These are phyloP conservation scores for Alternaria atra DNA, from an alignment of 2,329 filamentous ascomycete genomes.

Conservation along the genomic window DNA sequence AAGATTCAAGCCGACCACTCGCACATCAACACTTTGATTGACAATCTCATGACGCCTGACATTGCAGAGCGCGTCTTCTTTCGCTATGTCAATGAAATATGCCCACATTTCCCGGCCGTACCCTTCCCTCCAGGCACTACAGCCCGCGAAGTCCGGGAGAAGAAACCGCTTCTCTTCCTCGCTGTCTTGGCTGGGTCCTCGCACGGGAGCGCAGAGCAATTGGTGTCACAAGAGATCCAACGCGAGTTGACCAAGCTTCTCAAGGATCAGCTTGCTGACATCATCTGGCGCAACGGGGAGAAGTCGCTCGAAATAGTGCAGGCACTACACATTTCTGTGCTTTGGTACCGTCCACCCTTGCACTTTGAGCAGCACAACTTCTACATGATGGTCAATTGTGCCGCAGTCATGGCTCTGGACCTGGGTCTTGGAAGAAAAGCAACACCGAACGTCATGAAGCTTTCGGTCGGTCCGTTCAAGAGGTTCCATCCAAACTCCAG, in stretches of 20 bases:
- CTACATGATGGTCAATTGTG: conserved; percentile 85
- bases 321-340: conserved; percentile 75
- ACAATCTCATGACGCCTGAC: conserved; percentile 61
- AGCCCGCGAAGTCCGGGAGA: conserved; percentile 63
- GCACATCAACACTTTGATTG: conserved; percentile 51
- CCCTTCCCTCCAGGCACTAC: conserved; percentile 64
- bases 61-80: conserved; percentile 65
- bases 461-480: conserved; percentile 46
- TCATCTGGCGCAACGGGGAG: conserved; percentile 76
- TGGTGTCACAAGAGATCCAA: conserved; percentile 65
- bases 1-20: conserved; percentile 46
- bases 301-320: conserved; percentile 87
- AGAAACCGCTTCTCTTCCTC: conserved; percentile 68
- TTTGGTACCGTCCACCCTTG: conserved; percentile 87
- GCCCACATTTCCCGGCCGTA: conserved; percentile 65
- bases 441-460: conserved; percentile 51
- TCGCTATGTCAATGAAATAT: conserved; percentile 64
- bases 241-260: conserved; percentile 72
- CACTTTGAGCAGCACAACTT: conserved; percentile 88
- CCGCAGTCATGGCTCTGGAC: conserved; percentile 83
- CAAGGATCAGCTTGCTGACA: conserved; percentile 77
- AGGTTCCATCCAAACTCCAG: conserved; percentile 57
- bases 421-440: conserved; percentile 75
- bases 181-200: conserved; percentile 65
- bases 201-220: conserved; percentile 53